Evolutionary conservation across 2,329 filamentous ascomycete species (phyloP).

Genomic region (Tolypocladium amazonense): DNA sequence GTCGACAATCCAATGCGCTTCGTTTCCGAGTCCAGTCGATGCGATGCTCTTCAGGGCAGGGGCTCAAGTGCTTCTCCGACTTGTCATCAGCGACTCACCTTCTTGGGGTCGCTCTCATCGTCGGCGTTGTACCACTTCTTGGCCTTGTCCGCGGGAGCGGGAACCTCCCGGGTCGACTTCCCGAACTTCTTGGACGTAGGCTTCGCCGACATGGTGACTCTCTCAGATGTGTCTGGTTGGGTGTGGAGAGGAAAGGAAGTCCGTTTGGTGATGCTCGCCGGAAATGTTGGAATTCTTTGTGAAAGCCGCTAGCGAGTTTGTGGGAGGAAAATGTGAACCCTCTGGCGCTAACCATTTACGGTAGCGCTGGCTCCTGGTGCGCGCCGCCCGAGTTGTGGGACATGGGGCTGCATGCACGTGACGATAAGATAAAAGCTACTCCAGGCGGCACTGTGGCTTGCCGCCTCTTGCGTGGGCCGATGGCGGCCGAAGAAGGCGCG

Average conservation of each 20-base stretch:
- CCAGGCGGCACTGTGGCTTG: not conserved
- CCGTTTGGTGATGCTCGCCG: constrained; percentile 26
- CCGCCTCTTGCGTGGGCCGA: constrained; percentile 1
- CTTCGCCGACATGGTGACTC: constrained; percentile 63
- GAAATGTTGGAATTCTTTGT: constrained; percentile 31
- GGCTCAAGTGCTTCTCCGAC: constrained; percentile 1
- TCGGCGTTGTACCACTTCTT: constrained; percentile 98
- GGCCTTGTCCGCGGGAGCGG: constrained; percentile 80
- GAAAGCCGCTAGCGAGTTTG: constrained; percentile 31
- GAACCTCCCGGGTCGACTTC: constrained; percentile 89
- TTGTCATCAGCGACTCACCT: constrained; percentile 58
- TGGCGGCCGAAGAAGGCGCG: constrained; percentile 28
- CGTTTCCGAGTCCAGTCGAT: not conserved
- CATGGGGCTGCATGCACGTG: constrained; percentile 26
- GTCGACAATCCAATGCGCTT: not conserved
- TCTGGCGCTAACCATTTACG: constrained; percentile 24
- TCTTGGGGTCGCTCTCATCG: constrained; percentile 80
- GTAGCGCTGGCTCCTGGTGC: constrained; percentile 6
- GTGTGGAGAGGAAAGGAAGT: constrained; percentile 23
- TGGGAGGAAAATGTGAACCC: constrained; percentile 33
- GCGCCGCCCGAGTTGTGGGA: constrained; percentile 8
- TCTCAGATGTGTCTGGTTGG: constrained; percentile 31
- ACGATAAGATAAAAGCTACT: constrained; percentile 18
- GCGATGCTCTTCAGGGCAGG: not conserved
- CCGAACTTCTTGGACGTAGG: constrained; percentile 88